Evolutionary conservation across 345 rosid genomes (phyloP), one percentile per base, ranked within the genome.

Genomic region (Viola odorata): DNA sequence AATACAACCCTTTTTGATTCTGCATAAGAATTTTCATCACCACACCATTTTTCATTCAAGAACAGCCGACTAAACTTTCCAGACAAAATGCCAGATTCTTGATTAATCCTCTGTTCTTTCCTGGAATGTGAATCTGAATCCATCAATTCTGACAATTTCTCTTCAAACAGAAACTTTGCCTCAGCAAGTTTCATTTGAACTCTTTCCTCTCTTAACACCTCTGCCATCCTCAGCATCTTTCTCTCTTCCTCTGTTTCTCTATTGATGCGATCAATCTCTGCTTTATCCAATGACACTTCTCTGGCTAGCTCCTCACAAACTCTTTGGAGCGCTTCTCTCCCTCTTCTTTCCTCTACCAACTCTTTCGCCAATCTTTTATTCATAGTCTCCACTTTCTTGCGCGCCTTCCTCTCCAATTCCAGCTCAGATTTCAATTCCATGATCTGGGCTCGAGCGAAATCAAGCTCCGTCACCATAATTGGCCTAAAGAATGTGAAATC

Each of bases 161-260:
- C 91, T 42, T 87, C 88, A 13, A 84, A 84, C 48, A 82, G 53
- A 67, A 84, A 71, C 83, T 79, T 85, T 5, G 98, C 96, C 14
- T 86, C 98, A 1, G 82, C 68, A 39, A 92, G 76, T 78, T 89
- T 92, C 96, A 92, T 89, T 60, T 84, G 96, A 65, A 92, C 96
- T 68, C 96, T 77, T 64, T 87, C 96, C 72, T 92, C 98, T 52
- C 96, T 79, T 49, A 89, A 72, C 10, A 80, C 85, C 62, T 89
- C 91, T 1, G 96, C 87, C 75, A 92, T 50, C 14, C 83, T 68
- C 59, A 82, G 67, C 96, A 87, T 92, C 85, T 73, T 79, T 60
- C 91, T 77, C 70, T 92, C 96, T 73, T 84, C 94, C 49, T 84
- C 94, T 41, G 85, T 69, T 57, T 88, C 94, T 58, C 60, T 70